phyloP scores from a whole-genome alignment of 148 eudicot species.

The Rhododendron kiyosumense region DNA sequence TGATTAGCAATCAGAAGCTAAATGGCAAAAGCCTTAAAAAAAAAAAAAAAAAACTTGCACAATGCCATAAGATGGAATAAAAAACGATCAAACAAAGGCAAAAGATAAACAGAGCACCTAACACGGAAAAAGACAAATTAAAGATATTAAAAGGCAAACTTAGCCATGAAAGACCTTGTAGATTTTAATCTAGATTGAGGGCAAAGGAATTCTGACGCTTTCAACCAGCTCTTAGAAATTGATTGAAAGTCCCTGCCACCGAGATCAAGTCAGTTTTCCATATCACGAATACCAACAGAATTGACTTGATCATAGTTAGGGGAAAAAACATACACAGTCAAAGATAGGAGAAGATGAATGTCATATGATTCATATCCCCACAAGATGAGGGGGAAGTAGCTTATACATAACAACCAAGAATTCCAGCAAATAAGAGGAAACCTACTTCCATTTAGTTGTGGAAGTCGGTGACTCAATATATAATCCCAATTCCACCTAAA shows the following conservation, averaged over 20 bases:
- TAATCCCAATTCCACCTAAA: neutral
- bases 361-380: neutral
- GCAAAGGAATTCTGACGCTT: conserved; percentile 50
- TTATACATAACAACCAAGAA: neutral
- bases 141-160: neutral
- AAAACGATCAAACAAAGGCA: neutral
- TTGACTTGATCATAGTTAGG: neutral
- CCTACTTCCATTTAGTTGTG: neutral
- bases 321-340: neutral
- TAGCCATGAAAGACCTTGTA: conserved; percentile 27
- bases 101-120: neutral
- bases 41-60: neutral
- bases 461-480: neutral
- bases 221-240: conserved; percentile 57
- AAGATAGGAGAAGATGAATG: neutral
- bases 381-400: too few species aligned
- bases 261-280: conserved; percentile 51
- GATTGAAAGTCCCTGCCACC: conserved; percentile 54
- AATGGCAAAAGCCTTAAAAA: neutral
- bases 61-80: neutral
- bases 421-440: neutral
- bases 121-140: neutral
- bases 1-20: neutral
- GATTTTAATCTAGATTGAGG: conserved; percentile 52
- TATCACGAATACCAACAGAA: conserved; percentile 11